Conservation (phyloP, 2,329 filamentous ascomycete genomes). For the Claviceps maximensis region DNA sequence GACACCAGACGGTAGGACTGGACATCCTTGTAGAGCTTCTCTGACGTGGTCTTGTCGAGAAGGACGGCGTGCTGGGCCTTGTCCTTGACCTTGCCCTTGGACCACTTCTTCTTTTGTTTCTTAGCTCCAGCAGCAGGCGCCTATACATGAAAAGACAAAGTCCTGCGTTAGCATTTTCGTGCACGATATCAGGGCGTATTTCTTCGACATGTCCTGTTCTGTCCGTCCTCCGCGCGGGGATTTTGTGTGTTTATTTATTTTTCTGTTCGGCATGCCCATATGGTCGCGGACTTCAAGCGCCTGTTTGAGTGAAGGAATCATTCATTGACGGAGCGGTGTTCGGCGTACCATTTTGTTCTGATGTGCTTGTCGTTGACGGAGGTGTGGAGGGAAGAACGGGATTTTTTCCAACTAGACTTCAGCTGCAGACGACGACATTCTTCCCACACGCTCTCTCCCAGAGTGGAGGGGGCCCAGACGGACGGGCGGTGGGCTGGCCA, state of each 20-base stretch:
- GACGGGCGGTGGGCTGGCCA: constrained; percentile 6
- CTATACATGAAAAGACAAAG: constrained; percentile 12
- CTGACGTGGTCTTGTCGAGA: constrained; percentile 92
- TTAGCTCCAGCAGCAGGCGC: constrained; percentile 34
- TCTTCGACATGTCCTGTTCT: neutral
- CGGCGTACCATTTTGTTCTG: constrained; percentile 31
- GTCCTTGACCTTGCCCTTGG: constrained; percentile 80
- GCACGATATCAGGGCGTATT: constrained; percentile 13
- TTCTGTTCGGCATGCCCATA: neutral
- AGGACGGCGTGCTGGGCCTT: constrained; percentile 99
- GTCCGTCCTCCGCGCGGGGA: neutral
- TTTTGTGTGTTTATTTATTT: neutral
- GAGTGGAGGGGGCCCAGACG: constrained; percentile 3
- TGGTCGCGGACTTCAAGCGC: neutral
- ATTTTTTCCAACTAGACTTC: constrained; percentile 16
- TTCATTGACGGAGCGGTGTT: constrained; percentile 2
- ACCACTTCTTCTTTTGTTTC: constrained; percentile 42
- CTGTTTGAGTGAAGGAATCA: neutral
- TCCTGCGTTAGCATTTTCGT: constrained; percentile 5
- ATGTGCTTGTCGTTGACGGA: constrained; percentile 26
- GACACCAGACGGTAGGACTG: constrained; percentile 99
- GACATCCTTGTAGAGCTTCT: constrained; percentile 99
- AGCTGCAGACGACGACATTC: constrained; percentile 14
- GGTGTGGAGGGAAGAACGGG: constrained; percentile 23
- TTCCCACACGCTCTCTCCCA: neutral